A percentile compares a stretch with the other conserved stretches of the same genome.
phyloP scores from a whole-genome alignment of 306 rosid genomes.

The Lithocarpus polystachyus region DNA sequence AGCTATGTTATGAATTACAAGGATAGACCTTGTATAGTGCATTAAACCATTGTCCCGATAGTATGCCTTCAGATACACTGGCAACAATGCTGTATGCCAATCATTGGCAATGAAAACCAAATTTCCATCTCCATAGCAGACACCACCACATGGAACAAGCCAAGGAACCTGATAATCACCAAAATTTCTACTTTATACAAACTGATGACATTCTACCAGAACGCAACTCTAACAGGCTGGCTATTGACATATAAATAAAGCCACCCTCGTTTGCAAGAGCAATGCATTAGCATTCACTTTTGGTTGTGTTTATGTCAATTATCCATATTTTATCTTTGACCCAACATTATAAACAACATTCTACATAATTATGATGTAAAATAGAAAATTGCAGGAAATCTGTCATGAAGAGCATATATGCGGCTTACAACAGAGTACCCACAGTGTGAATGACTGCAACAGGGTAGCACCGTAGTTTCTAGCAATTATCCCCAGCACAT shows the following conservation, averaged over 20 bases:
- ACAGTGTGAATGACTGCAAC: background rate
- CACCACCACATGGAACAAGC: slow-evolving; percentile 94
- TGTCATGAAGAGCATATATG: background rate
- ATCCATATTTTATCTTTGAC: background rate
- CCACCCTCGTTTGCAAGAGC: background rate
- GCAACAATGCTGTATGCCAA: slow-evolving; percentile 96
- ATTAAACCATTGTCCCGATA: slow-evolving; percentile 85
- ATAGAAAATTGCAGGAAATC: background rate
- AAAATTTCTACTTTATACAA: background rate
- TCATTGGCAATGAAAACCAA: slow-evolving; percentile 92
- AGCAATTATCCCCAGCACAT: slow-evolving; percentile 15
- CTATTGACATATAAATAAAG: background rate
- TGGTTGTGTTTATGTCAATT: background rate
- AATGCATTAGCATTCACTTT: background rate
- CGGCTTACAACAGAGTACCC: background rate
- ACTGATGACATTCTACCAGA: background rate
- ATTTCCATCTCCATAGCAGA: slow-evolving; percentile 98
- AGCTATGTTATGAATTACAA: slow-evolving; percentile 98
- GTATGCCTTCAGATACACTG: slow-evolving; percentile 86
- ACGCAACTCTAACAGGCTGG: background rate
- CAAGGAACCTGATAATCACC: slow-evolving; percentile 78
- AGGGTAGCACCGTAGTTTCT: background rate
- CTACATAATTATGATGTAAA: background rate
- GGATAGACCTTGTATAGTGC: slow-evolving; percentile 71
- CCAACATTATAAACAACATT: background rate